Evolutionary conservation across 371 early-diverging fungal genomes (phyloP), one percentile per base, ranked within the genome.

Genomic region (Smittium mucronatum): DNA sequence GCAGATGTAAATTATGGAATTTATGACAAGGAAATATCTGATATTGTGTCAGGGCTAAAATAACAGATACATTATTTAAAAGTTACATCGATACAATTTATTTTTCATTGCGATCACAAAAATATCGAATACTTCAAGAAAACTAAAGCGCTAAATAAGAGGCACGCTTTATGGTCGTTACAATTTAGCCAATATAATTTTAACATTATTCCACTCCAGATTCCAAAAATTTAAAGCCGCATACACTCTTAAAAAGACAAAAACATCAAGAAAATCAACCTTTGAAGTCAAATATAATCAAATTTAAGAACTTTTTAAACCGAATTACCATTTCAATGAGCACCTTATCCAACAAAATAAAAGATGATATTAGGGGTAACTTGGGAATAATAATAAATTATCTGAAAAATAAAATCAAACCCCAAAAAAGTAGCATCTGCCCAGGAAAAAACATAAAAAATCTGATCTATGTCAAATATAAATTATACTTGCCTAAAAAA

Each of bases 151-250:
- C 30, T 67, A 36, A 67, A 67, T n/a, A 26, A 28, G 25, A 36
- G 63, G n/a, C 36, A 57, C 57, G 63, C 36, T n/a, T 57, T 36
- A 28, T 67, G 57, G 63, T 5, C n/a, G n/a, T 30, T 57, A 29
- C n/a, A 11, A 26, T 67, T 67, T 16, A 61, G 63, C 57, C 29
- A 60, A 64, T 73, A 58, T 16, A 28, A 72, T 28, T 71, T 71
- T 17, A 31, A 30, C 33, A 64, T 73, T n/a, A 34, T n/a, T 74
- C 68, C 28, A 59, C n/a, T 1, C 61, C 63, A 1, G 73, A 71
- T 0, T 0, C 1, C 1, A n/a, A 68, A 16, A 67, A 71, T 17
- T 21, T 29, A 21, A n/a, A 57, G 5, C 66, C 73, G 8, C 71
- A 73, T 60, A 57, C 68, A 1, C 57, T 72, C 25, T 73, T 71